These are phyloP conservation scores for Solanum ossicruentum DNA, from an alignment of 257 asterid species.

Conservation along the genomic window DNA sequence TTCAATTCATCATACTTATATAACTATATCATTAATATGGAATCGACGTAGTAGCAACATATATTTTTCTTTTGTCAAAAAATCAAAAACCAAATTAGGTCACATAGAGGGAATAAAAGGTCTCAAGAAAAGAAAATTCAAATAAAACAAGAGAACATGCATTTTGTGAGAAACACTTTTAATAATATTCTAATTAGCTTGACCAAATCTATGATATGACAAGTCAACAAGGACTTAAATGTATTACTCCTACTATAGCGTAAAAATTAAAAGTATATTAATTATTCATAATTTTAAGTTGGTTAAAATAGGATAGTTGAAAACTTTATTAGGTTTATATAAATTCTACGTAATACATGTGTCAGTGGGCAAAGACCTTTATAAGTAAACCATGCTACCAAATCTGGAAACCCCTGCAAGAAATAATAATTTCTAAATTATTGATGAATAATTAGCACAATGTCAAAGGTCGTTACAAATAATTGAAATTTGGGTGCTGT, in stretches of 20 bases:
- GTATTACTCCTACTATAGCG: not conserved
- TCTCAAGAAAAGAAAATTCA: not conserved
- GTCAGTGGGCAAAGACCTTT: not conserved
- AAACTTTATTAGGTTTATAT: not conserved
- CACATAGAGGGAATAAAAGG: not conserved
- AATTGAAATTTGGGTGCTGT: not conserved
- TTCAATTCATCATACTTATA: not conserved
- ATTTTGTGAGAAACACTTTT: not conserved
- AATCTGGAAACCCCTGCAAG: not conserved
- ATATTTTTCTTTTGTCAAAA: not conserved
- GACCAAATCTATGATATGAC: not conserved
- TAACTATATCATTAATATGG: not conserved
- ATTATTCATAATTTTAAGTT: not conserved
- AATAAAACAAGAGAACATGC: not conserved
- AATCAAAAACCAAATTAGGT: not conserved
- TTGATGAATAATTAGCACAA: not conserved
- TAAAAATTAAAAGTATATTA: not conserved
- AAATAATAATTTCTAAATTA: not conserved
- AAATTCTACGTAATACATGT: not conserved
- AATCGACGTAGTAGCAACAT: not conserved
- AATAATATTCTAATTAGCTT: not conserved
- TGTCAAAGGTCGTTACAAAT: conserved; percentile 11
- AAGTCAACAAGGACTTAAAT: not conserved
- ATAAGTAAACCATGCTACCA: not conserved
- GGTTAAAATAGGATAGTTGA: not conserved